Conservation (phyloP, 129 eudicot genomes). For the Artemisia annua region DNA sequence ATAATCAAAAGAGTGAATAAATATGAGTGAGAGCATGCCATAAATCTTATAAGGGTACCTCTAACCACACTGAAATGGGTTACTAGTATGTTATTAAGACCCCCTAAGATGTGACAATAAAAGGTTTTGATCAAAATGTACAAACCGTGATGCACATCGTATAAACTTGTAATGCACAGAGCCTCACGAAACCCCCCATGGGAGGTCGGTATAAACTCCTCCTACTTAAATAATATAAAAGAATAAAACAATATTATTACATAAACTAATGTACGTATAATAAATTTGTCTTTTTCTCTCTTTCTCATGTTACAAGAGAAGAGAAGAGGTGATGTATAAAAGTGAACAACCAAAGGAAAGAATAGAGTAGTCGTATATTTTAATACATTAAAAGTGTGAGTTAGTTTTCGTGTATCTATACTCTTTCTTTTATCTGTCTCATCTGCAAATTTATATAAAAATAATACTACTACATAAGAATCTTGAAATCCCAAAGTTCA, state of each 20-base stretch:
- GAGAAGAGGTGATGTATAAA: conserved; percentile 35
- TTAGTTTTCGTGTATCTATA: conserved; percentile 59
- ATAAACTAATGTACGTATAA: not conserved
- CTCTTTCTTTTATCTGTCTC: conserved; percentile 33
- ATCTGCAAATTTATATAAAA: conserved; percentile 18
- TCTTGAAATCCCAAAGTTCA: conserved; percentile 37
- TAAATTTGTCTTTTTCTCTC: conserved; percentile 29
- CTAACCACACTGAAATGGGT: too few species aligned
- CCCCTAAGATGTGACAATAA: too few species aligned
- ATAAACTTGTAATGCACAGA: too few species aligned
- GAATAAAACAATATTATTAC: not conserved
- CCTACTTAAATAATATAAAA: not conserved
- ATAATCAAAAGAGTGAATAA: too few species aligned
- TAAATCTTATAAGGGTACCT: too few species aligned
- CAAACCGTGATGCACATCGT: too few species aligned
- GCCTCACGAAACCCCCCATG: too few species aligned
- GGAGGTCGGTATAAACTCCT: too few species aligned
- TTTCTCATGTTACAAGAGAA: not conserved
- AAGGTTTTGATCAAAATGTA: too few species aligned
- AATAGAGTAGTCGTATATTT: conserved; percentile 1
- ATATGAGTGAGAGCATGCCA: too few species aligned
- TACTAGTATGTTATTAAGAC: too few species aligned
- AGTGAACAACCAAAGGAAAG: conserved; percentile 23
- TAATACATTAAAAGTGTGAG: conserved; percentile 36
- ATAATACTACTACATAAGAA: conserved; percentile 10